phyloP scores from a whole-genome alignment of 345 rosid species.

The Populus euphratica region DNA sequence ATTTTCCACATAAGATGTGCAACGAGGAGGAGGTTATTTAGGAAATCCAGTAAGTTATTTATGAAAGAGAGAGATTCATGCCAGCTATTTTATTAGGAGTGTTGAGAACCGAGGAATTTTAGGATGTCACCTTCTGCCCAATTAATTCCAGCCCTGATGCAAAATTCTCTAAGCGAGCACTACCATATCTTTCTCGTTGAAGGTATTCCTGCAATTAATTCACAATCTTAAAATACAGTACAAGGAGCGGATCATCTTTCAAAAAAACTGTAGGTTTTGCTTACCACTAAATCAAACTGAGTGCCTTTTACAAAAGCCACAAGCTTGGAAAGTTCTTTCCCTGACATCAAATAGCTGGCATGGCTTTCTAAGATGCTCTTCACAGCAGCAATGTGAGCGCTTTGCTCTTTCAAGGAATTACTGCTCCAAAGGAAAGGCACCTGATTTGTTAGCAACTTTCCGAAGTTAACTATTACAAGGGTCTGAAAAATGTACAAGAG shows the following conservation, averaged over 20 bases:
- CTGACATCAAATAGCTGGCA: conserved; percentile 96
- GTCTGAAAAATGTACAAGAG: conserved; percentile 4
- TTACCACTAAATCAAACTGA: conserved; percentile 96
- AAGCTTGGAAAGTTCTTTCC: conserved; percentile 95
- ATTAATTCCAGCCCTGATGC: conserved; percentile 89
- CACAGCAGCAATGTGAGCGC: conserved; percentile 83
- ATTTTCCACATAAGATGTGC: neutral
- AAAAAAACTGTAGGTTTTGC: conserved; percentile 19
- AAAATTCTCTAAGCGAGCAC: conserved; percentile 85
- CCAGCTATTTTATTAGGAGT: neutral
- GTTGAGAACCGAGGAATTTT: neutral
- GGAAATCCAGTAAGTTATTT: neutral
- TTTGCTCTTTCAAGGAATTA: conserved; percentile 75
- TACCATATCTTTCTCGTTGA: conserved; percentile 83
- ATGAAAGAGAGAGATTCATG: neutral
- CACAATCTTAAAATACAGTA: conserved; percentile 4
- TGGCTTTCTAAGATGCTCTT: conserved; percentile 89
- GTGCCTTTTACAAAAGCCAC: conserved; percentile 99
- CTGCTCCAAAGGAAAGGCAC: conserved; percentile 35
- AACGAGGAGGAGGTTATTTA: neutral
- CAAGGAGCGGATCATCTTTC: conserved; percentile 1
- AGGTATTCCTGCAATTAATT: conserved; percentile 71
- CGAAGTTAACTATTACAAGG: neutral
- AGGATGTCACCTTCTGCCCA: conserved; percentile 60
- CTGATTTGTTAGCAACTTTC: conserved; percentile 5